A percentile compares a stretch with the other conserved stretches of the same genome.
Conservation (phyloP, 129 eudicot genomes). For the Artemisia annua region DNA sequence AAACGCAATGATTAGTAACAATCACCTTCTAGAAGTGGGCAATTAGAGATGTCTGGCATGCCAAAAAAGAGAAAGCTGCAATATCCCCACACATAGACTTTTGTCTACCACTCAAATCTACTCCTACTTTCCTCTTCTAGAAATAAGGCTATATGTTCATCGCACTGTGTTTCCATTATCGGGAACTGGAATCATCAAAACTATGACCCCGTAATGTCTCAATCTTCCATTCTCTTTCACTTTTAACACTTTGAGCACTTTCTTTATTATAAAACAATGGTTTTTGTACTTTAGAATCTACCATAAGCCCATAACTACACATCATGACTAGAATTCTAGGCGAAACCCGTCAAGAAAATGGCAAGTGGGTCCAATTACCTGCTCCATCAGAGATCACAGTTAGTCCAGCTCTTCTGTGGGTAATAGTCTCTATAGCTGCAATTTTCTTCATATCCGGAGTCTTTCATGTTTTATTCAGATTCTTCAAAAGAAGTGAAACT, state of each 20-base stretch:
- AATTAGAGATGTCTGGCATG: slow-evolving; percentile 31
- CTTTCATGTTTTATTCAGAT: slow-evolving; percentile 37
- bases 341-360: slow-evolving; percentile 21
- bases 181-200: slow-evolving; percentile 16
- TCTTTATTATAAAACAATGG: neutral
- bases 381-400: slow-evolving; percentile 31
- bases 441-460: slow-evolving; percentile 45
- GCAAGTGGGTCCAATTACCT: neutral
- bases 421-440: slow-evolving; percentile 45
- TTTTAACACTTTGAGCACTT: neutral
- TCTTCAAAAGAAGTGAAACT: slow-evolving; percentile 23
- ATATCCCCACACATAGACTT: slow-evolving; percentile 21
- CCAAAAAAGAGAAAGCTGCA: slow-evolving; percentile 35
- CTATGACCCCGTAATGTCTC: neutral
- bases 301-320: neutral
- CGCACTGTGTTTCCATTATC: slow-evolving; percentile 17
- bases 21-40: slow-evolving; percentile 27
- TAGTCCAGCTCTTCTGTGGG: slow-evolving; percentile 44
- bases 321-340: slow-evolving; percentile 22
- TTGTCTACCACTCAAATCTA: slow-evolving; percentile 26
- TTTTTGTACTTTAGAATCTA: slow-evolving; percentile 1
- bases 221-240: neutral
- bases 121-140: slow-evolving; percentile 16
- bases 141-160: neutral
- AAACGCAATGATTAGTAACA: slow-evolving; percentile 25